phyloP scores from a whole-genome alignment of 345 rosid genomes.

The Dipteronia dyeriana region DNA sequence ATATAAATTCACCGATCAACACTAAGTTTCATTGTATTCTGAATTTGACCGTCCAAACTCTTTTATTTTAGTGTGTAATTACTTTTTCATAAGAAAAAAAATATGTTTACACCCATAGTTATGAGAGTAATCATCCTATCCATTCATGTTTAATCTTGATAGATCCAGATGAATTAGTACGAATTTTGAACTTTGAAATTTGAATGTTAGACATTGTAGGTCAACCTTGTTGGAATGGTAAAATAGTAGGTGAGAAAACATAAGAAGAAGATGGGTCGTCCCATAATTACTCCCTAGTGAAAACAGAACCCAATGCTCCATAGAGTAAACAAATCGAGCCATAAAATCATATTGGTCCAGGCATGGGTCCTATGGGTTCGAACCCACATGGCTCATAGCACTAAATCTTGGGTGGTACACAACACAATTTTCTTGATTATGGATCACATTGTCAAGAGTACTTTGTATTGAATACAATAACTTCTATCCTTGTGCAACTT shows the following conservation, averaged over 20 bases:
- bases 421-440: slow-evolving; percentile 13
- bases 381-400: slow-evolving; percentile 25
- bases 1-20: too few species aligned
- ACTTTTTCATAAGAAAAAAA: too few species aligned
- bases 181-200: too few species aligned
- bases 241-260: not conserved
- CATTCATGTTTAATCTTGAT: too few species aligned
- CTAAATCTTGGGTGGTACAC: slow-evolving; percentile 27
- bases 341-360: not conserved
- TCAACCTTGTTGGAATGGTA: not conserved
- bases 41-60: too few species aligned
- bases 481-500: not conserved
- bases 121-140: too few species aligned
- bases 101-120: too few species aligned
- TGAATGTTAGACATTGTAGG: not conserved
- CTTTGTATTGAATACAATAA: not conserved
- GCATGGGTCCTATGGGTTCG: slow-evolving; percentile 4
- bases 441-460: not conserved
- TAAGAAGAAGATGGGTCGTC: not conserved
- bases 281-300: not conserved
- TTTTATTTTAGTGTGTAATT: too few species aligned
- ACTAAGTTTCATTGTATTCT: too few species aligned
- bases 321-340: not conserved
- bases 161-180: too few species aligned
- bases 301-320: not conserved